These are phyloP conservation scores for Sugiyamaella xylanicola DNA, from an alignment of 1,139 yeast species.

Conservation along the genomic window DNA sequence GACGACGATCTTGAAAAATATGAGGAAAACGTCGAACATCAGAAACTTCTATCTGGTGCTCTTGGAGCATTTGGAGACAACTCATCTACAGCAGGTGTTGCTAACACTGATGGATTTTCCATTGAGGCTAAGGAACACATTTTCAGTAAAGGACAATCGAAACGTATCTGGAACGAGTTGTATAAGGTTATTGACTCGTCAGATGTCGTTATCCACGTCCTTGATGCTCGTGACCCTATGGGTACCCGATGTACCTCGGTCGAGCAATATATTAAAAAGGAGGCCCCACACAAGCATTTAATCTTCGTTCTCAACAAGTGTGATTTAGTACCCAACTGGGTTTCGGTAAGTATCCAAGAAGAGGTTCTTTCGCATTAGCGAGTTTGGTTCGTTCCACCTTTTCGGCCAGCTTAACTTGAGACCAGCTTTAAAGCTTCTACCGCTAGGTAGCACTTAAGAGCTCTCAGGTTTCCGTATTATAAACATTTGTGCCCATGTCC, in stretches of 20 bases:
- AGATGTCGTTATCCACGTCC: conserved; percentile 92
- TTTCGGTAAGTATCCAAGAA: conserved; percentile 95
- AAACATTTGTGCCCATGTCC: no score
- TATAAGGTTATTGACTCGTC: conserved; percentile 97
- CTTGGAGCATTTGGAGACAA: conserved; percentile 61
- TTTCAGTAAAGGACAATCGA: conserved; percentile 95
- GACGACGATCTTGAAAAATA: conserved; percentile 60
- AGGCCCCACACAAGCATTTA: conserved; percentile 95
- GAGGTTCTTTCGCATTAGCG: no score
- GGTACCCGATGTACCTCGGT: conserved; percentile 95
- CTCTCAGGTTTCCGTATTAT: no score
- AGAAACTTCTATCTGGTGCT: conserved; percentile 55
- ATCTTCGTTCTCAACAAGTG: conserved; percentile 94
- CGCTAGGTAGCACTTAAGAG: no score
- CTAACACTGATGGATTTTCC: conserved; percentile 65
- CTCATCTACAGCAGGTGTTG: conserved; percentile 85
- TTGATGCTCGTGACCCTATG: conserved; percentile 96
- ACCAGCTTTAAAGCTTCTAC: no score
- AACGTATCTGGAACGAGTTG: conserved; percentile 97
- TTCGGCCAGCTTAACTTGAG: no score
- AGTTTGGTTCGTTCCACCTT: no score
- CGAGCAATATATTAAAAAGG: conserved; percentile 88
- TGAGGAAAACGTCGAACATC: conserved; percentile 61
- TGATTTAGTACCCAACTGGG: conserved; percentile 99
- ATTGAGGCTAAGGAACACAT: conserved; percentile 93